A percentile compares a stretch with the other conserved stretches of the same genome.
phyloP scores from a whole-genome alignment of 768 basidiomycete genomes.

The Leccinum fibrillosum region DNA sequence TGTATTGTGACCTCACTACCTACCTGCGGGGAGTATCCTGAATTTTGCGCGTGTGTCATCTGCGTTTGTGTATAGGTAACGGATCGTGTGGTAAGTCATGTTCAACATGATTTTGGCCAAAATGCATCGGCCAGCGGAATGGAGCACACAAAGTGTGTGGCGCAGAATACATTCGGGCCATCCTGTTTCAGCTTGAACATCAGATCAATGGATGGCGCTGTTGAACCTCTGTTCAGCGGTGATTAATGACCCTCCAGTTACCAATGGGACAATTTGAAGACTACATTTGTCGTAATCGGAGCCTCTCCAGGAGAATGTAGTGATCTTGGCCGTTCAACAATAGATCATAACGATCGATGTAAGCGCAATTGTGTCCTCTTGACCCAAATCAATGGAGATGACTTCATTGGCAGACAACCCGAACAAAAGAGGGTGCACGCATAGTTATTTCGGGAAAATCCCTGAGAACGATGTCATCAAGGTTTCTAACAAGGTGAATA shows the following conservation, averaged over 20 bases:
- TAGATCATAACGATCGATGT: background rate
- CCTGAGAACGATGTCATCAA: background rate
- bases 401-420: background rate
- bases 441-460: background rate
- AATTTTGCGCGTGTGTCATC: background rate
- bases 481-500: background rate
- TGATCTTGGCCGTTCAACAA: background rate
- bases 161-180: background rate
- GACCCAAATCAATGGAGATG: background rate
- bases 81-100: background rate
- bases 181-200: background rate
- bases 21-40: background rate
- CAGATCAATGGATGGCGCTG: background rate
- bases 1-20: background rate
- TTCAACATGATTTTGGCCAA: too few relatives aligned
- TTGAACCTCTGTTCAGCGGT: background rate
- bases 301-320: background rate
- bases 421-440: background rate
- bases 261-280: background rate
- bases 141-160: background rate
- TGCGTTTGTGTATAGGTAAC: background rate
- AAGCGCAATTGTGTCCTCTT: background rate
- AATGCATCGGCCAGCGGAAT: background rate
- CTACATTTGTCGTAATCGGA: background rate
- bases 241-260: background rate